A percentile compares a stretch with the other conserved stretches of the same genome.
Evolutionary conservation across 345 rosid species (phyloP).

Genomic region (Trapa bicornis): DNA sequence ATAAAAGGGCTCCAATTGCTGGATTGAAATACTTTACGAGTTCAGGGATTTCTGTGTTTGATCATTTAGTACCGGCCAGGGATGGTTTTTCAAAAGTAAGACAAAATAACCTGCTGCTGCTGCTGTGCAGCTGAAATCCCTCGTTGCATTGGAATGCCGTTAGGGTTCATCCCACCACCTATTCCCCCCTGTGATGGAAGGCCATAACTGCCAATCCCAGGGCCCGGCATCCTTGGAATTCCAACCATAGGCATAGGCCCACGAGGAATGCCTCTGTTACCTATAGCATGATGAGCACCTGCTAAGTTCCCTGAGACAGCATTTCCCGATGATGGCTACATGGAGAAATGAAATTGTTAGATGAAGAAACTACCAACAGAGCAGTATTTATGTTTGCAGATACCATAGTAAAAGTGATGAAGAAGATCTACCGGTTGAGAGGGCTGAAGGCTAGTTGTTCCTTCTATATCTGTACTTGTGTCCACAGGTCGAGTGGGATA

Average conservation of each 20-base stretch:
- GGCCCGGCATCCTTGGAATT: conserved; percentile 79
- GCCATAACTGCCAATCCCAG: conserved; percentile 58
- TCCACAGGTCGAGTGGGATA: conserved; percentile 93
- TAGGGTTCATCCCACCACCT: conserved; percentile 68
- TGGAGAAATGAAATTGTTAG: neutral
- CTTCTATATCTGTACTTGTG: conserved; percentile 78
- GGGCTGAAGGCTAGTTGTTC: conserved; percentile 81
- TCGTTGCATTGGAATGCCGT: conserved; percentile 60
- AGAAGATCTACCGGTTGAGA: conserved; percentile 37
- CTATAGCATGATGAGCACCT: conserved; percentile 45
- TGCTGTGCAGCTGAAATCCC: conserved; percentile 54
- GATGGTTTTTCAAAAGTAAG: neutral
- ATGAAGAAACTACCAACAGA: neutral
- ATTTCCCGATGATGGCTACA: conserved; percentile 35
- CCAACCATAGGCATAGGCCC: conserved; percentile 36
- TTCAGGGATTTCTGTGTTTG: neutral
- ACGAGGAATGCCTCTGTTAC: conserved; percentile 54
- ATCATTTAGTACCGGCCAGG: neutral
- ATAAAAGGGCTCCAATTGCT: neutral
- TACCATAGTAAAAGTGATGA: neutral
- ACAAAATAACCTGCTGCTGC: conserved; percentile 33
- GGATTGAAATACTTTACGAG: neutral
- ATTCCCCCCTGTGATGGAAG: conserved; percentile 48
- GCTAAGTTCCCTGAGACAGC: conserved; percentile 35
- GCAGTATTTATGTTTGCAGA: neutral